These are phyloP conservation scores for Aphanomyces stellatus DNA, from an alignment of 352 stramenopile species.

Conservation along the genomic window DNA sequence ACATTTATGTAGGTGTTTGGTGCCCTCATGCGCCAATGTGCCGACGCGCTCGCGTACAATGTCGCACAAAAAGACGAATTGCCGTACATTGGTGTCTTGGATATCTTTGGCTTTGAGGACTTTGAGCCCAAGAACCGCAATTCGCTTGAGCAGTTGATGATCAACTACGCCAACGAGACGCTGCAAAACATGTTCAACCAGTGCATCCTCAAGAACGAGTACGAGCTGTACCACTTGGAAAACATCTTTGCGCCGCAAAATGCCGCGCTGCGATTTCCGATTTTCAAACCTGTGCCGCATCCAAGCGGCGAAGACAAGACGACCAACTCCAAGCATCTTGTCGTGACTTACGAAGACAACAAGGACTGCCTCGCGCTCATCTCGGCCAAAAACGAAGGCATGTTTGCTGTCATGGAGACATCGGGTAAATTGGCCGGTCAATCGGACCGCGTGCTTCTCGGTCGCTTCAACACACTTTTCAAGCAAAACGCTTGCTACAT, in stretches of 20 bases:
- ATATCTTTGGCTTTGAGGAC: slow-evolving; percentile 87
- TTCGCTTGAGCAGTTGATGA: slow-evolving; percentile 23
- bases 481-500: slow-evolving; percentile 64
- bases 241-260: slow-evolving; percentile 30
- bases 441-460: slow-evolving; percentile 32
- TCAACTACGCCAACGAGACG: slow-evolving; percentile 23
- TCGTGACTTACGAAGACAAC: slow-evolving; percentile 75
- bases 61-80: slow-evolving; percentile 37
- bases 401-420: slow-evolving; percentile 44
- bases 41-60: slow-evolving; percentile 66
- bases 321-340: slow-evolving; percentile 44
- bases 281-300: slow-evolving; percentile 41
- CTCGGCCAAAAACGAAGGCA: background rate
- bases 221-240: slow-evolving; percentile 23
- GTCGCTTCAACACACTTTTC: slow-evolving; percentile 73
- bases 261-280: slow-evolving; percentile 69
- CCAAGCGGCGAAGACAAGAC: slow-evolving; percentile 57
- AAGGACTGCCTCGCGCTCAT: slow-evolving; percentile 24
- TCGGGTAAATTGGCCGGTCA: slow-evolving; percentile 31
- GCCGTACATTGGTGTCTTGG: slow-evolving; percentile 78
- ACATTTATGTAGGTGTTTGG: slow-evolving; percentile 57
- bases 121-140: slow-evolving; percentile 36
- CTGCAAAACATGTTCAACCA: slow-evolving; percentile 25
- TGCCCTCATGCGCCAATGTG: slow-evolving; percentile 81
- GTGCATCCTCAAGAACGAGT: slow-evolving; percentile 23